Percentiles rank a stretch among this genome's conserved stretches.
phyloP scores from a whole-genome alignment of 768 basidiomycete genomes.

The Collybiopsis luxurians region DNA sequence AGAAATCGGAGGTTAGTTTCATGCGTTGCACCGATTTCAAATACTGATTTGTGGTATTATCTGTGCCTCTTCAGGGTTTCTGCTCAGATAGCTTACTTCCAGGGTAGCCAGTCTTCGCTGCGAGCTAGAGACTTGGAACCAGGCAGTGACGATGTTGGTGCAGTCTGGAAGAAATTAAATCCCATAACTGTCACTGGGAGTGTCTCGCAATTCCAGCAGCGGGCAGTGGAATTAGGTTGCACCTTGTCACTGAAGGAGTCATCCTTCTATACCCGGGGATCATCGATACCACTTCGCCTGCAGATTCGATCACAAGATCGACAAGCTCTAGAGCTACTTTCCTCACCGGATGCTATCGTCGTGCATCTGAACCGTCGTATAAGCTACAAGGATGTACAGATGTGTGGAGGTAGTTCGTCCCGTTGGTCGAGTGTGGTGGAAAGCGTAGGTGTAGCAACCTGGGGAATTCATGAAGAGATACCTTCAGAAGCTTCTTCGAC shows the following conservation, averaged over 20 bases:
- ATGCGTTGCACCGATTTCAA: not conserved
- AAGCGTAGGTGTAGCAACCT: not conserved
- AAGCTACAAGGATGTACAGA: slow-evolving; percentile 7
- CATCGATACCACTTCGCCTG: slow-evolving; percentile 9
- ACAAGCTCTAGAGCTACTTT: slow-evolving; percentile 13
- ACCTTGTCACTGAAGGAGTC: slow-evolving; percentile 4
- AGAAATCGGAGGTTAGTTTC: slow-evolving; percentile 1
- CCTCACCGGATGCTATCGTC: slow-evolving; percentile 1
- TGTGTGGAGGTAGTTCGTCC: slow-evolving; percentile 4
- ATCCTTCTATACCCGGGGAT: slow-evolving; percentile 13
- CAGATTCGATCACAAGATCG: slow-evolving; percentile 2
- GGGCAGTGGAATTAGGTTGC: not conserved
- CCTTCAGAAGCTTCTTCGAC: not conserved
- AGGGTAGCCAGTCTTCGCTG: slow-evolving; percentile 20
- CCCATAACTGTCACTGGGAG: not conserved
- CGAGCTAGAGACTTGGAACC: not conserved
- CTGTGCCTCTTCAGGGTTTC: slow-evolving; percentile 6
- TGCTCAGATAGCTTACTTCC: slow-evolving; percentile 25
- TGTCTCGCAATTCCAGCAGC: not conserved
- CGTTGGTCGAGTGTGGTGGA: slow-evolving; percentile 5
- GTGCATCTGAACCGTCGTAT: slow-evolving; percentile 7
- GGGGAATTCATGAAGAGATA: not conserved
- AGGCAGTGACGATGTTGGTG: slow-evolving; percentile 10
- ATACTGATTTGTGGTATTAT: not conserved
- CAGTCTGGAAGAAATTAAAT: slow-evolving; percentile 25